A percentile compares a stretch with the other conserved stretches of the same genome.
Conservation (phyloP, 768 basidiomycete genomes). For the Suillus plorans region DNA sequence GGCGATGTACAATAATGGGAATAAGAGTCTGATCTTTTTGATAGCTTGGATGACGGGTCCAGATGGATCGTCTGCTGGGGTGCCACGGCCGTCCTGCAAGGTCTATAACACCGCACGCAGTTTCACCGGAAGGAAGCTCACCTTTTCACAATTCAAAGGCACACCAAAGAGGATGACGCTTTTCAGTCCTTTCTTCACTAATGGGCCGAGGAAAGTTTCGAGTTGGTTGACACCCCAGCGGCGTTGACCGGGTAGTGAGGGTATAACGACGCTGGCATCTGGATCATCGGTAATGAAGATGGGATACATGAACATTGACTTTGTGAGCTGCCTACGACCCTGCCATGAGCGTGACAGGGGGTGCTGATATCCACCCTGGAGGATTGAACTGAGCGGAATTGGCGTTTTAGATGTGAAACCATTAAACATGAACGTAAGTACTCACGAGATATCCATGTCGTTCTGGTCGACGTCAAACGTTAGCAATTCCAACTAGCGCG, state of each 20-base stretch:
- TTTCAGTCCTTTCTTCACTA: slow-evolving; percentile 85
- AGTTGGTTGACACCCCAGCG: slow-evolving; percentile 96
- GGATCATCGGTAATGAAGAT: slow-evolving; percentile 98
- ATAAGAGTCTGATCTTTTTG: slow-evolving; percentile 69
- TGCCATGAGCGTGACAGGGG: slow-evolving; percentile 93
- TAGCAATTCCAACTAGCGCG: not conserved
- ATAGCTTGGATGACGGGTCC: slow-evolving; percentile 97
- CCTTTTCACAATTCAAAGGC: slow-evolving; percentile 78
- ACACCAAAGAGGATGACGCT: slow-evolving; percentile 97
- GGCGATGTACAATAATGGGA: slow-evolving; percentile 85
- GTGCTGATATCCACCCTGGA: slow-evolving; percentile 95
- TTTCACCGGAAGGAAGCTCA: slow-evolving; percentile 29
- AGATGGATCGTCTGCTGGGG: slow-evolving; percentile 83
- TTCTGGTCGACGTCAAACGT: not conserved
- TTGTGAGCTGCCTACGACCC: slow-evolving; percentile 73
- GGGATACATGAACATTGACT: slow-evolving; percentile 98
- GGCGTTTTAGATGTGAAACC: not conserved
- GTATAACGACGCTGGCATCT: slow-evolving; percentile 75
- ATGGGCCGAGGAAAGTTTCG: slow-evolving; percentile 80
- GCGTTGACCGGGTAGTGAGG: slow-evolving; percentile 80
- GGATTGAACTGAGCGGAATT: slow-evolving; percentile 54
- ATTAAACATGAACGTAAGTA: not conserved
- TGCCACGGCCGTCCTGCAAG: slow-evolving; percentile 72
- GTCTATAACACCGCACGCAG: not conserved
- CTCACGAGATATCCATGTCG: slow-evolving; percentile 1